phyloP scores from a whole-genome alignment of 2,329 filamentous ascomycete genomes.

The Aspergillus novofumigatus region DNA sequence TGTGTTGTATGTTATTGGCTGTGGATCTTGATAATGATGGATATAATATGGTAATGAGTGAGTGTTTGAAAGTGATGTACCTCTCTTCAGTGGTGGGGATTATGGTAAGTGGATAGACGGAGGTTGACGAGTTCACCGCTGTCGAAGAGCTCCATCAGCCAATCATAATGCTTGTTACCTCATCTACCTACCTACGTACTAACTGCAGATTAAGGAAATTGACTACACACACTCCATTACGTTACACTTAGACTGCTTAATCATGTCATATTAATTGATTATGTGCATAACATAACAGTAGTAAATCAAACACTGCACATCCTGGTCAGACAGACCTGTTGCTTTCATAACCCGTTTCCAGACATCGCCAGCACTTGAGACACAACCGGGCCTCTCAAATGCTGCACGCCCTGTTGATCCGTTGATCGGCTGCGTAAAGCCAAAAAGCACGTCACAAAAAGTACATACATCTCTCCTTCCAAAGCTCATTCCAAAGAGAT shows the following conservation, averaged over 20 bases:
- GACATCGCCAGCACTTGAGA: conserved; percentile 13
- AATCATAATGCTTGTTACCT: neutral
- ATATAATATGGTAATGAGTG: neutral
- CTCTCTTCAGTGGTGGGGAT: neutral
- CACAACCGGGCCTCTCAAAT: conserved; percentile 20
- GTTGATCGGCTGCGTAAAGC: conserved; percentile 11
- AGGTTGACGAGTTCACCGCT: neutral
- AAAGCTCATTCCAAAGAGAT: conserved; percentile 13
- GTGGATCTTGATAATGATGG: neutral
- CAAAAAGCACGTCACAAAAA: conserved; percentile 10
- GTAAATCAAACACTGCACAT: conserved; percentile 9
- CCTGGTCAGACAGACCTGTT: conserved; percentile 4
- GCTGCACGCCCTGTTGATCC: neutral
- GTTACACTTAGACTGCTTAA: neutral
- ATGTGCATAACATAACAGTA: conserved; percentile 19
- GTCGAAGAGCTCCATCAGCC: neutral
- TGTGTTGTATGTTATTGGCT: neutral
- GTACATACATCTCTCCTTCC: conserved; percentile 12
- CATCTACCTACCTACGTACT: neutral
- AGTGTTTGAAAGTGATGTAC: neutral
- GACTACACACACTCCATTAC: too few species aligned
- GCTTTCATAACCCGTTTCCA: conserved; percentile 13
- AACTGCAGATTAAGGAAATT: neutral
- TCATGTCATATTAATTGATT: conserved; percentile 11
- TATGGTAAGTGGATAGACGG: neutral